phyloP scores from a whole-genome alignment of 23 red algal genomes.

The Gracilaria domingensis region DNA sequence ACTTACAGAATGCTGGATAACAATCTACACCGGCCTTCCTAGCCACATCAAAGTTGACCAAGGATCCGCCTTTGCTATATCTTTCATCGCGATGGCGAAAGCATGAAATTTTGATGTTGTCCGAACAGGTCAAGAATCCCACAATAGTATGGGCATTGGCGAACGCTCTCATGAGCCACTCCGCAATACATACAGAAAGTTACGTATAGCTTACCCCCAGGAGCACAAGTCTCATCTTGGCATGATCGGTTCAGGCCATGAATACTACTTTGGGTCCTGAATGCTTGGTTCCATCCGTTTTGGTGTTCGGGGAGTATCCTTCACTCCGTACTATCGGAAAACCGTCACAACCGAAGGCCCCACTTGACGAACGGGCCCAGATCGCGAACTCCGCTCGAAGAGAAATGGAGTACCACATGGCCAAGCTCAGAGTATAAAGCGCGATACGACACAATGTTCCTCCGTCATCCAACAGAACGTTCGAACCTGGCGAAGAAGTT shows the following conservation, averaged over 20 bases:
- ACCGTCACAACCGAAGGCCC: neutral
- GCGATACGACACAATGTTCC: constrained; percentile 22
- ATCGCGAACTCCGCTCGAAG: neutral
- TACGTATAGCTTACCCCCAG: neutral
- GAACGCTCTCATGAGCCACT: constrained; percentile 48
- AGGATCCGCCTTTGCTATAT: constrained; percentile 14
- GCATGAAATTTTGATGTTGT: neutral
- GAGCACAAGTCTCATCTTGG: neutral
- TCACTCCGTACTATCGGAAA: neutral
- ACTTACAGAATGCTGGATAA: constrained; percentile 3
- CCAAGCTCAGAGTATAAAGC: neutral
- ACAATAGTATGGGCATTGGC: constrained; percentile 39
- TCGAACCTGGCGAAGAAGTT: constrained; percentile 19
- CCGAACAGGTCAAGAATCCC: constrained; percentile 36
- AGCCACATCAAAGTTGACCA: constrained; percentile 33
- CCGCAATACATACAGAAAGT: constrained; percentile 39
- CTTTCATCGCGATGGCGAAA: constrained; percentile 20
- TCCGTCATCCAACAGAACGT: neutral
- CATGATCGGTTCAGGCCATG: constrained; percentile 18
- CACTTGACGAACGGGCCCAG: neutral
- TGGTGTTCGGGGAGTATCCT: constrained; percentile 35
- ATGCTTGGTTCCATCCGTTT: neutral
- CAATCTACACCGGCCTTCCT: constrained; percentile 45
- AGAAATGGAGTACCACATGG: constrained; percentile 18
- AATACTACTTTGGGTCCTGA: neutral